phyloP scores from a whole-genome alignment of 225 moss, liverwort and hornwort species.

The Rhytidiadelphus loreus region DNA sequence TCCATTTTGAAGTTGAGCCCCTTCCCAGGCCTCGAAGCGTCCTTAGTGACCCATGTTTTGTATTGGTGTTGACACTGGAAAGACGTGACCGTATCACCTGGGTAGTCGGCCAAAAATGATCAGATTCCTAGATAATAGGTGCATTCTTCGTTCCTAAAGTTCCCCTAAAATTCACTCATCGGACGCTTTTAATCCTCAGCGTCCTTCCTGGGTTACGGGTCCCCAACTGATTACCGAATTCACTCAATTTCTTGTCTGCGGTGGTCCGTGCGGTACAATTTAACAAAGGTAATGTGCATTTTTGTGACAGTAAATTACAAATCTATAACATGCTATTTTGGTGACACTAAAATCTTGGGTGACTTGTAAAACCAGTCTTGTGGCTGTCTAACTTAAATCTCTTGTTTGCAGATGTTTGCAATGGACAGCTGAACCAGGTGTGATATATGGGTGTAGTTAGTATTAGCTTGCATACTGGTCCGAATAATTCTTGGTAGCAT shows the following conservation, averaged over 20 bases:
- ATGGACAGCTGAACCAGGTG: slow-evolving; percentile 30
- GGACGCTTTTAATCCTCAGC: not conserved
- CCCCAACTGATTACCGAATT: not conserved
- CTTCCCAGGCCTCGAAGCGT: not conserved
- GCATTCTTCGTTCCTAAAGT: not conserved
- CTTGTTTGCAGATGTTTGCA: slow-evolving; percentile 38
- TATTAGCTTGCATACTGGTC: not conserved
- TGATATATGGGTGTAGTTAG: not conserved
- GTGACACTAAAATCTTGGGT: not conserved
- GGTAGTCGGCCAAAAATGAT: not conserved
- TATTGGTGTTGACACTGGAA: not conserved
- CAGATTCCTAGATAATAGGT: not conserved
- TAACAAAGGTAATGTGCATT: not conserved
- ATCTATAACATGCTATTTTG: not conserved
- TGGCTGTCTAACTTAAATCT: not conserved
- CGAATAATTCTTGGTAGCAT: not conserved
- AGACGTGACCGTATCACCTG: not conserved
- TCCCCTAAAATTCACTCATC: not conserved
- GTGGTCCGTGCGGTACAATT: not conserved
- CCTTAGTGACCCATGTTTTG: not conserved
- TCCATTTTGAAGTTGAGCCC: not conserved
- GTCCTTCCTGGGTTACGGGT: not conserved
- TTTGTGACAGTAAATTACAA: not conserved
- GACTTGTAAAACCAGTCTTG: not conserved
- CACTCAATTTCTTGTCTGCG: not conserved